A percentile compares a stretch with the other conserved stretches of the same genome.
phyloP scores from a whole-genome alignment of 2,329 filamentous ascomycete genomes.

The Fusarium acutatum region DNA sequence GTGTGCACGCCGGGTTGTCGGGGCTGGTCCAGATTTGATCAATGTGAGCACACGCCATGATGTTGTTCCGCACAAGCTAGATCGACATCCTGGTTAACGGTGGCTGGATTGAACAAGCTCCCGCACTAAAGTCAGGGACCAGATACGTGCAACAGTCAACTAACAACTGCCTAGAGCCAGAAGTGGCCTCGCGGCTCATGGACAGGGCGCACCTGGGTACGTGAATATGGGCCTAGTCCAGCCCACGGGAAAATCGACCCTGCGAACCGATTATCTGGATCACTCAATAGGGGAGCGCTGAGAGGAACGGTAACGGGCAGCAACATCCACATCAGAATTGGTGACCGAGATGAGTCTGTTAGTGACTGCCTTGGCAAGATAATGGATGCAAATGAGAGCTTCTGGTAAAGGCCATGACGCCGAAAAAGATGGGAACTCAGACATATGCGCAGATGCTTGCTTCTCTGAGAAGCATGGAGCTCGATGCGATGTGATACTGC shows the following conservation, averaged over 20 bases:
- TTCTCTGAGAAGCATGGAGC: slow-evolving; percentile 13
- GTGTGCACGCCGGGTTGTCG: slow-evolving; percentile 29
- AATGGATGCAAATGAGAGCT: slow-evolving; percentile 23
- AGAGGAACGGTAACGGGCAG: slow-evolving; percentile 17
- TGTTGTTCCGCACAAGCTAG: slow-evolving; percentile 24
- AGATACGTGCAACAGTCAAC: slow-evolving; percentile 16
- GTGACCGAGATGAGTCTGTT: slow-evolving; percentile 38
- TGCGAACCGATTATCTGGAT: slow-evolving; percentile 37
- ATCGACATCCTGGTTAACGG: slow-evolving; percentile 36
- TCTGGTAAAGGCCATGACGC: slow-evolving; percentile 29
- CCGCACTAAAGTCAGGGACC: slow-evolving; percentile 26
- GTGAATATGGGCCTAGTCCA: slow-evolving; percentile 22
- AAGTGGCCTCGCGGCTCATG: slow-evolving; percentile 26
- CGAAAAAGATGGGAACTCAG: slow-evolving; percentile 20
- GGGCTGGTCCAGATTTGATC: slow-evolving; percentile 37
- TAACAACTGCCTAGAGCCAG: slow-evolving; percentile 12
- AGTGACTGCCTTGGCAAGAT: slow-evolving; percentile 19
- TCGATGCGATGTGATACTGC: slow-evolving; percentile 4
- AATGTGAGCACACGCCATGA: slow-evolving; percentile 38
- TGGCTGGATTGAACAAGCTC: slow-evolving; percentile 33
- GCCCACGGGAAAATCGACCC: slow-evolving; percentile 33
- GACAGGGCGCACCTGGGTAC: slow-evolving; percentile 22
- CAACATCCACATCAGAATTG: slow-evolving; percentile 28
- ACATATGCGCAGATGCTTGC: slow-evolving; percentile 18
- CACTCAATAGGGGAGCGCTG: slow-evolving; percentile 32